Base-by-base conservation (phyloP, 2,329 filamentous ascomycete species). In the Volutella citrinella region DNA sequence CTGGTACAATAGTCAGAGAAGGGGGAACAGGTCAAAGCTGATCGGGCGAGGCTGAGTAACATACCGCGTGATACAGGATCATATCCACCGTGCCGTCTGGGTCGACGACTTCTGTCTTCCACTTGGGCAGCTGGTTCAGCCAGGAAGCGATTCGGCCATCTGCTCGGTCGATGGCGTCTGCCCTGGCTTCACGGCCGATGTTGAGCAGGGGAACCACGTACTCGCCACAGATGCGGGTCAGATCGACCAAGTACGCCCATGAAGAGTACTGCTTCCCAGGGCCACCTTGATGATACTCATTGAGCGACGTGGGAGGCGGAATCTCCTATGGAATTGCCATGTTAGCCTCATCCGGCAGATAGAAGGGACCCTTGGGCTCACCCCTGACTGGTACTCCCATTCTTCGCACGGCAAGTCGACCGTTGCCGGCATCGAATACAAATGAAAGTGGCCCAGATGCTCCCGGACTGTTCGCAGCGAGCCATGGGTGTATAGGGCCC, bases 361-460 rank as follows among this genome's bases (percentile, higher is more conserved):
- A n/a, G n/a, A n/a, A n/a, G n/a, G n/a, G n/a, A n/a, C n/a, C n/a
- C n/a, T 9, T 24, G 5, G 14, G 49, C 40, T 18, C 9, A 51
- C 49, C 7, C 34, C 36, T 5, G 31, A 17, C 28, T 49, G 37
- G 27, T 53, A 53, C 10, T 51, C 43, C 46, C 38, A 45, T 27
- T 53, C 50, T 18, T 49, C 46, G 12, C 48, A 53, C n/a, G 50
- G 50, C 18, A 53, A 35, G 9, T 49, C 48, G 14, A 40, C 36
- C n/a, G 37, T 43, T 6, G 34, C 27, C 3, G 20, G 13, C 4
- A 27, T 31, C 6, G 25, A 26, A 30, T 33, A 43, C 17, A 47
- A 34, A 6, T 32, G 36, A 27, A 42, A 42, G 20, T 38, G 27
- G 6, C 28, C 24, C 4, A 34, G 17, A 15, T 38, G 30, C 14